Conservation (phyloP, 257 asterid genomes). For the Jaltomata sinuosa region DNA sequence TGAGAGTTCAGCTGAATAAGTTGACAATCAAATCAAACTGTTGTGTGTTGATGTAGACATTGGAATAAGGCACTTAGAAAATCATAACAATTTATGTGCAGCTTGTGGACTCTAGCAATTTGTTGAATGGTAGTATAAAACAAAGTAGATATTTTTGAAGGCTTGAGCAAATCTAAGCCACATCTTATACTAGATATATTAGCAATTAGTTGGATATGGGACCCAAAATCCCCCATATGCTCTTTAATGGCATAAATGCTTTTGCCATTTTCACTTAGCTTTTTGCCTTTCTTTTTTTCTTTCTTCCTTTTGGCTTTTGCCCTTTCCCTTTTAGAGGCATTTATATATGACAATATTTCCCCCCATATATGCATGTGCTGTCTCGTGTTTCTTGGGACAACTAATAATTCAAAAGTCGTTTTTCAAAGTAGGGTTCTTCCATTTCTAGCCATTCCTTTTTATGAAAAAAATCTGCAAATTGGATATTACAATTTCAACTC, state of each 20-base stretch:
- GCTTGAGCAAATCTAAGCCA: constrained; percentile 28
- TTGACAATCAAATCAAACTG: not conserved
- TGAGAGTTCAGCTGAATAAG: not conserved
- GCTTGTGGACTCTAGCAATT: not conserved
- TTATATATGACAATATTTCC: not conserved
- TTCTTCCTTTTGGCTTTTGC: constrained; percentile 12
- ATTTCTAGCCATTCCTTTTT: not conserved
- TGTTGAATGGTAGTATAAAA: constrained; percentile 3
- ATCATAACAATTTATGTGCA: constrained; percentile 17
- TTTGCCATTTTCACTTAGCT: constrained; percentile 27
- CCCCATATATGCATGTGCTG: not conserved
- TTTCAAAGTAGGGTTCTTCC: not conserved
- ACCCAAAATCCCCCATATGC: constrained; percentile 22
- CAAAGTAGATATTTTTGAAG: constrained; percentile 23
- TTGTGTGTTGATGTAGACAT: constrained; percentile 11
- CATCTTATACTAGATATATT: constrained; percentile 14
- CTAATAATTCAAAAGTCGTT: not conserved
- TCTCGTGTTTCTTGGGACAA: not conserved
- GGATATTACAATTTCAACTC: not conserved
- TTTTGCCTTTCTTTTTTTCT: constrained; percentile 6
- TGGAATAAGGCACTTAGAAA: not conserved
- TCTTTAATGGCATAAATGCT: constrained; percentile 26
- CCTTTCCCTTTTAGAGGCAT: constrained; percentile 9
- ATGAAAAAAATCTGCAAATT: not conserved
- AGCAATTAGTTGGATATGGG: constrained; percentile 19